Conservation (phyloP, 352 stramenopile species). For the Pythium scleroteichum region DNA sequence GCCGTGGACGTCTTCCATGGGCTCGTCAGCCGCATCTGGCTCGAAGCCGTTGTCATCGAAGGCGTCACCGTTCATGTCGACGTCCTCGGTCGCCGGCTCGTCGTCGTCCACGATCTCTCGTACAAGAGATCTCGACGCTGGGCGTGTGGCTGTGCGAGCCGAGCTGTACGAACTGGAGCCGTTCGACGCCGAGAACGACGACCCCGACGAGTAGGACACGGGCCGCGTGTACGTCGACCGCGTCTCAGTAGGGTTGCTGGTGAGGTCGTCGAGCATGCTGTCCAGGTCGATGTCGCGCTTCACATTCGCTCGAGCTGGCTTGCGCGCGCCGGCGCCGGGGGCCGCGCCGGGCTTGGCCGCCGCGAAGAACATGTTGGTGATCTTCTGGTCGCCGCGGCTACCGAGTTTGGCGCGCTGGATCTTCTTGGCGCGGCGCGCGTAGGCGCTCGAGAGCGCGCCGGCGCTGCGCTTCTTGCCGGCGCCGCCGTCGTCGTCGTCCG, state of each 20-base stretch:
- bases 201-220: conserved; percentile 56
- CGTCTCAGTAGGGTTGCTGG: conserved; percentile 78
- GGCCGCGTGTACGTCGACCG: conserved; percentile 48
- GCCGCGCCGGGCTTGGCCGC: conserved; percentile 40
- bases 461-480: conserved; percentile 72
- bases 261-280: conserved; percentile 85
- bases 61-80: conserved; percentile 13
- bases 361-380: conserved; percentile 90
- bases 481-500: conserved; percentile 34
- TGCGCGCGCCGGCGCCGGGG: conserved; percentile 21
- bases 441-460: conserved; percentile 74
- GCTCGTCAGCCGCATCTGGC: conserved; percentile 12
- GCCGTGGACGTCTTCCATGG: conserved; percentile 32
- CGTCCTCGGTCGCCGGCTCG: conserved; percentile 1
- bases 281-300: conserved; percentile 86
- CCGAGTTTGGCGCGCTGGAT: conserved; percentile 83
- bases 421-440: conserved; percentile 77
- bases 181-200: conserved; percentile 20
- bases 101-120: conserved; percentile 26
- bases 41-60: conserved; percentile 26
- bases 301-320: conserved; percentile 28
- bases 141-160: neutral
- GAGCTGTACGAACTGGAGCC: conserved; percentile 4
- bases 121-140: conserved; percentile 2
- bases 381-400: conserved; percentile 77